phyloP scores from a whole-genome alignment of 805 yeast species.

The Saccharomyces eubayanus region DNA sequence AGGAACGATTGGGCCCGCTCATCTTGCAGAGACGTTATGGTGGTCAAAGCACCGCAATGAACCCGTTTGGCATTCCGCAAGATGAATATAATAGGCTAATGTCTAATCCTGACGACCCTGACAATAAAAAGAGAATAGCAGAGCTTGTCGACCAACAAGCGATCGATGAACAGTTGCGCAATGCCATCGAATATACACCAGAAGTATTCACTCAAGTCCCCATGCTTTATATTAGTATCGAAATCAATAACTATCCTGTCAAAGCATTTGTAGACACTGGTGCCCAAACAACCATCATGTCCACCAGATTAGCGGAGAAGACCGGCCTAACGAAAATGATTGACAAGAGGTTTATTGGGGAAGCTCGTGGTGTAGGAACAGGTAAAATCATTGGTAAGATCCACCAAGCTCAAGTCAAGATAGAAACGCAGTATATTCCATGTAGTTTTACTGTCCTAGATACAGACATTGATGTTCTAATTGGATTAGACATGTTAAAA shows the following conservation, averaged over 20 bases:
- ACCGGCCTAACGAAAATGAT: slow-evolving; percentile 64
- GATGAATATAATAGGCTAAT: slow-evolving; percentile 46
- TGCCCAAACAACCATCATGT: slow-evolving; percentile 82
- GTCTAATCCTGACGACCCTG: slow-evolving; percentile 63
- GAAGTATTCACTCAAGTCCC: slow-evolving; percentile 77
- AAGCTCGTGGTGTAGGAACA: slow-evolving; percentile 86
- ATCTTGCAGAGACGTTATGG: slow-evolving; percentile 29
- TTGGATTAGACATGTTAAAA: slow-evolving; percentile 88
- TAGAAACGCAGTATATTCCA: slow-evolving; percentile 57
- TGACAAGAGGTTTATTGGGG: slow-evolving; percentile 72
- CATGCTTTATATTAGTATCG: slow-evolving; percentile 74
- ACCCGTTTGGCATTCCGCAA: slow-evolving; percentile 32
- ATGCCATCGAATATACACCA: slow-evolving; percentile 82
- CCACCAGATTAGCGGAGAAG: slow-evolving; percentile 65
- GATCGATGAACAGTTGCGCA: slow-evolving; percentile 68
- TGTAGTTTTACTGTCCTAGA: slow-evolving; percentile 69
- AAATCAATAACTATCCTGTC: slow-evolving; percentile 69
- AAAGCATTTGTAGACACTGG: slow-evolving; percentile 97
- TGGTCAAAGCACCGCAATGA: slow-evolving; percentile 3
- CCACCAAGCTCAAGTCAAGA: slow-evolving; percentile 78
- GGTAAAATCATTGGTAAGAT: slow-evolving; percentile 72
- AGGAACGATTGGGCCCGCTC: slow-evolving; percentile 32
- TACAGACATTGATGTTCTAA: slow-evolving; percentile 50
- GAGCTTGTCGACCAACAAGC: slow-evolving; percentile 63
- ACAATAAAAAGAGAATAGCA: slow-evolving; percentile 52